Percentiles rank a stretch among this genome's conserved stretches.
Conservation (phyloP, 1,284 basidiomycete genomes). For the Wolfiporia cocos region DNA sequence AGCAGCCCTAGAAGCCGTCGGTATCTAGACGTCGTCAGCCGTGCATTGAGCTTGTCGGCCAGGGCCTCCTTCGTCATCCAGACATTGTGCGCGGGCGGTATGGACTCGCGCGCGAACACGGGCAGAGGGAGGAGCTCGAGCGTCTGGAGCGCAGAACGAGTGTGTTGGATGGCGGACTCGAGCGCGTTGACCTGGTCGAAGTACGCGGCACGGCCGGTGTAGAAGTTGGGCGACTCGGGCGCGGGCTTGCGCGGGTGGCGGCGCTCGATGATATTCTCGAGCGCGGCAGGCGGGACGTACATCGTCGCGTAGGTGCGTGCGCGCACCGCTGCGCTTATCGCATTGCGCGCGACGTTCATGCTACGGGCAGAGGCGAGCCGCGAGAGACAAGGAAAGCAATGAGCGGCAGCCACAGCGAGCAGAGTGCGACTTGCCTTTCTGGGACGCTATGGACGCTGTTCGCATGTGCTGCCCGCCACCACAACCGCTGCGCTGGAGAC, state of each 20-base stretch:
- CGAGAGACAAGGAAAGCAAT: not conserved
- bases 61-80: constrained; percentile 70
- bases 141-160: constrained; percentile 55
- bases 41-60: constrained; percentile 47
- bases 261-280: constrained; percentile 17
- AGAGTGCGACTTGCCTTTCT: constrained; percentile 12
- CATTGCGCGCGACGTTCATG: not conserved
- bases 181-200: constrained; percentile 71
- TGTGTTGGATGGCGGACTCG: constrained; percentile 56
- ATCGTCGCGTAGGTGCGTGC: constrained; percentile 6
- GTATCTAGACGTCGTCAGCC: constrained; percentile 71
- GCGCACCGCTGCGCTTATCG: not conserved
- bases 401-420: not conserved
- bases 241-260: constrained; percentile 24
- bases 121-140: constrained; percentile 78
- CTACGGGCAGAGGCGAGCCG: not conserved
- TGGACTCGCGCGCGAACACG: constrained; percentile 52
- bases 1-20: constrained; percentile 61
- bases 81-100: constrained; percentile 52
- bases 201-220: constrained; percentile 79
- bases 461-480: not conserved
- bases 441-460: not conserved
- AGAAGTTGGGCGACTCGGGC: constrained; percentile 71
- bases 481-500: not conserved
- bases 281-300: constrained; percentile 30